A percentile compares a stretch with the other conserved stretches of the same genome.
These are phyloP conservation scores for Pythium biforme DNA, from an alignment of 352 stramenopile species.

Conservation along the genomic window DNA sequence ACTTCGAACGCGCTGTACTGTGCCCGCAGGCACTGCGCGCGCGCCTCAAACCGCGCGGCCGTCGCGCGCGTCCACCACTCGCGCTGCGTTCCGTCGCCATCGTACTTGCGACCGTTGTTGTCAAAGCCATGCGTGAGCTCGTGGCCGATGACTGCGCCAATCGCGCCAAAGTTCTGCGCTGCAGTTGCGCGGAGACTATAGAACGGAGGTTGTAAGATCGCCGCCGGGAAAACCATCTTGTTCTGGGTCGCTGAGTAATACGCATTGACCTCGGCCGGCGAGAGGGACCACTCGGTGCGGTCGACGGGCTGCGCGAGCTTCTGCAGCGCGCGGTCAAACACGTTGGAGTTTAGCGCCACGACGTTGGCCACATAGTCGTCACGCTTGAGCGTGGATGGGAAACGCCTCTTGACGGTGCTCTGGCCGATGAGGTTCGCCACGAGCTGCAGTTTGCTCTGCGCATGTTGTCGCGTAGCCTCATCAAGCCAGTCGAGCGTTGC, in stretches of 20 bases:
- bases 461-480: conserved; percentile 63
- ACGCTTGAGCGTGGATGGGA: conserved; percentile 26
- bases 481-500: conserved; percentile 90
- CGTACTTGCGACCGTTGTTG: conserved; percentile 84
- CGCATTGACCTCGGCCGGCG: conserved; percentile 88
- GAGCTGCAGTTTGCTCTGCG: conserved; percentile 78
- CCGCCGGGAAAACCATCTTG: conserved; percentile 93
- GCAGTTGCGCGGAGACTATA: conserved; percentile 76
- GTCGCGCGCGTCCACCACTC: conserved; percentile 90
- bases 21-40: conserved; percentile 51
- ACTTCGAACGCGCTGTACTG: conserved; percentile 53
- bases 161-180: conserved; percentile 89
- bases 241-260: conserved; percentile 65
- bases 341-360: conserved; percentile 31
- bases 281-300: conserved; percentile 83
- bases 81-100: conserved; percentile 84
- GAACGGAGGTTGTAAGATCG: conserved; percentile 92
- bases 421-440: conserved; percentile 36
- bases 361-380: conserved; percentile 56
- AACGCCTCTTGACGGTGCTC: conserved; percentile 36
- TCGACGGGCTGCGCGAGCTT: conserved; percentile 48
- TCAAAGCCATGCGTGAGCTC: conserved; percentile 95
- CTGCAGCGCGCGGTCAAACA: conserved; percentile 26
- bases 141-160: conserved; percentile 91
- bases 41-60: conserved; percentile 56